Base-by-base conservation (phyloP, 495 filamentous ascomycete genomes). In the Xylaria bambusicola region DNA sequence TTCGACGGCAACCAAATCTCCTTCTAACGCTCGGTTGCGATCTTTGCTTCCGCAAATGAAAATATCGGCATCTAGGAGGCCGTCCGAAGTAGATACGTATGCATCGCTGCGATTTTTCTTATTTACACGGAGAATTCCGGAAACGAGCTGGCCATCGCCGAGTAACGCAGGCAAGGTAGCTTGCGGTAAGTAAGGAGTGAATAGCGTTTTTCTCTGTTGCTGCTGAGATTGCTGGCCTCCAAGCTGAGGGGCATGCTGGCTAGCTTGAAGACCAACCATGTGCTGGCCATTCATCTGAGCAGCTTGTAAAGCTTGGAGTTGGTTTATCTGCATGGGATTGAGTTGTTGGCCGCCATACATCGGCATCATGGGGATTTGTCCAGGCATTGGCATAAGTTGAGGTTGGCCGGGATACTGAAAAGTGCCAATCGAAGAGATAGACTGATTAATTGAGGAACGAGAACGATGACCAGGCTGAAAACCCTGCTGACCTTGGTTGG, bases 41-140 rank as follows among this genome's bases (percentile, higher is more conserved):
- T 98, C 94, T 71, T 98, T 98, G 80, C 93, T 97, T 68, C 94
- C 94, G 66, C 94, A 98, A 66, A 98, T 98, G 73, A 98, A 98
- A 65, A 98, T 98, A 73, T 98, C 94, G 44, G 94, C 94, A 76
- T 98, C 95, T 26, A 98, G 78, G 44, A 86, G 74, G 33, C 84
- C 84, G 72, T 98, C 94, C 38, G 88, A 85, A 38, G 91, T 96
- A 17, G 94, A 91, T 48, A 98, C 94, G 65, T 98, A 98, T 4
- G 94, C 94, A 72, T 98, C 95, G 62, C 94, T 98, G 38, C 94
- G 86, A 71, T 98, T 98, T 81, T 98, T 98, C 80, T 98, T 98
- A 81, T 98, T 98, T 55, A 98, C 94, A 44, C 94, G 89, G 40
- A 98, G 87, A 65, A 97, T 91, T 79, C 94, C 94, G 48, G 94